Evolutionary conservation across 176 grass and related monocot species (phyloP), one percentile per base, ranked within the genome.

Genomic region (Otatea glauca): DNA sequence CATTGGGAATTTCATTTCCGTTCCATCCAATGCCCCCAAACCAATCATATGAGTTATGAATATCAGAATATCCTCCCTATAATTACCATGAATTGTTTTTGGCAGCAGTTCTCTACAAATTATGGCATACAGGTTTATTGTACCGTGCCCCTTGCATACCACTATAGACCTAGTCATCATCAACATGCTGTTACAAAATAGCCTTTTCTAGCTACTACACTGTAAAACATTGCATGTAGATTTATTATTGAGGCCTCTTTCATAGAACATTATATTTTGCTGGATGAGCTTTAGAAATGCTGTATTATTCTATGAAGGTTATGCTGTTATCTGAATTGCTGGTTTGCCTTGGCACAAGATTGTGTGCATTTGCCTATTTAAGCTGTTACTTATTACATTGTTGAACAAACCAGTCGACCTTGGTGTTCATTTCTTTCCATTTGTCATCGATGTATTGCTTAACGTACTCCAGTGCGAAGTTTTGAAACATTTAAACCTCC

Each of bases 401-500:
- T 5, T 71, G 80, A 82, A 82, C 51, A 71, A 45, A 60, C 66
- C 9, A 72, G 21, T 69, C 5, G 0, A 72, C 16, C 9, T 60
- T 72, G 51, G 24, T 21, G 60, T 29, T 32, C 23, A 70, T 72
- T 60, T 45, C 38, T 59, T 82, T 82, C 44, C 1, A 18, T 34
- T 6, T 12, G 15, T 69, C 35, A 58, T 27, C 53, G 2, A 18
- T 79, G 35, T 86, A 55, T 58, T 79, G n/a, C 34, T 59, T 60
- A 45, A 71, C 27, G 50, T 66, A 27, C 41, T 15, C 25, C 16
- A 29, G 16, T 59, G 23, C 0, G 6, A 2, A 20, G 18, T 42
- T 65, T 18, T 73, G 4, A 24, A 67, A 53, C 29, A 24, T 50
- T 53, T 51, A 4, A 80, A 5, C 62, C 54, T 89, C 75, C 63